Evolutionary conservation across 2,329 filamentous ascomycete species (phyloP), one percentile per base, ranked within the genome.

Genomic region (Pseudogymnoascus sp.): DNA sequence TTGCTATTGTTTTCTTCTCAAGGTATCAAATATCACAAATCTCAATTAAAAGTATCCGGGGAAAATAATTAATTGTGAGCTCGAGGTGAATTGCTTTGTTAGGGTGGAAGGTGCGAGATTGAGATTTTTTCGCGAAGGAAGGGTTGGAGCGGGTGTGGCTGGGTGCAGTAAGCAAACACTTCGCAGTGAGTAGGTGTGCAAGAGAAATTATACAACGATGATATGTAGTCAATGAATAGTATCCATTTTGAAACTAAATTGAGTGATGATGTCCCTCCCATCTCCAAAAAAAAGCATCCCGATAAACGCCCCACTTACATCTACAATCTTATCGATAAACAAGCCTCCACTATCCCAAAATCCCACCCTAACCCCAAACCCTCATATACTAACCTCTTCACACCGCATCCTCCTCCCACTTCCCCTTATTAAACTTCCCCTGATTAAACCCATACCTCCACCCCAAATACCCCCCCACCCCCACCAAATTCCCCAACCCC

Each of bases 361-460:
- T 25, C 23, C 23, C 23, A 25, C 23, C 3, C 23, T 4, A 25
- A 25, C 33, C n/a, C 16, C 14, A 38, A 16, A n/a, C 8, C 37
- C 37, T 25, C 23, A 25, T 6, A 25, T 25, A 25, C 23, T 25
- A 25, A 42, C 38, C 38, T 11, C 18, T 5, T 18, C 56, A 60
- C 23, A 60, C 31, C 47, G 18, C 61, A 33, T 40, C 25, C 23
- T 63, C 18, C 50, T 63, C 50, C 35, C 31, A 60, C 11, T 53
- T 44, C 23, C 42, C 37, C 31, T 23, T 18, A 14, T 18, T 18
- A 59, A 76, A 77, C 68, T 74, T 77, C 14, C 78, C 77, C 1
- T 76, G 73, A 23, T 80, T 75, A 0, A 82, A 65, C 0, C 79
- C 80, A 69, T 82, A 78, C 66, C 80, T 74, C 78, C 80, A 83